A percentile compares a stretch with the other conserved stretches of the same genome.
These are phyloP conservation scores for Monilinia fructicola DNA, from an alignment of 2,329 filamentous ascomycete species.

Conservation along the genomic window DNA sequence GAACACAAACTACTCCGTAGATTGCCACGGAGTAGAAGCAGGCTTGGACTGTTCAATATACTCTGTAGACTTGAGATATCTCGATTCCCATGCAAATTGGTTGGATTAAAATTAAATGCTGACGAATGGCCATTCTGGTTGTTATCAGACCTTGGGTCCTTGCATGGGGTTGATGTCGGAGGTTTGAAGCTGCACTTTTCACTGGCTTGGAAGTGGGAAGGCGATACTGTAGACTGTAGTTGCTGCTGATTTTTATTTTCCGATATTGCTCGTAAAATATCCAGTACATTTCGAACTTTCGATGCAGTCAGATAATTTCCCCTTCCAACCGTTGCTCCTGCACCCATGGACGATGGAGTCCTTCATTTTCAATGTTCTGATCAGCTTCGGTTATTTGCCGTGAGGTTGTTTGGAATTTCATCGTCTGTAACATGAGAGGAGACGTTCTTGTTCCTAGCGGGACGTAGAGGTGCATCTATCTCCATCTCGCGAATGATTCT, in stretches of 20 bases:
- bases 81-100: neutral
- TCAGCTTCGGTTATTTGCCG: conserved; percentile 7
- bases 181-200: neutral
- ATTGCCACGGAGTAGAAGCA: too few species aligned
- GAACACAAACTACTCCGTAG: too few species aligned
- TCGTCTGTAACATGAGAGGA: conserved; percentile 16
- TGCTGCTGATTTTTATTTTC: neutral
- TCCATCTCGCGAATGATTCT: conserved; percentile 1
- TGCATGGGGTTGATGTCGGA: neutral
- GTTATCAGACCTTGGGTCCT: neutral
- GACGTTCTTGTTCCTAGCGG: conserved; percentile 10
- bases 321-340: neutral
- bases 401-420: conserved; percentile 1
- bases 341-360: neutral
- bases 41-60: neutral
- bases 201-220: conserved; percentile 9
- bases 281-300: conserved; percentile 6
- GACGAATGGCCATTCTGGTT: conserved; percentile 13
- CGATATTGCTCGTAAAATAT: conserved; percentile 13
- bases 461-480: neutral
- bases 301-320: neutral
- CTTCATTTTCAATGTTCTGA: neutral
- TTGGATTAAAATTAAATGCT: neutral
- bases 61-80: conserved; percentile 7
- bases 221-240: too few species aligned